phyloP scores from a whole-genome alignment of 768 basidiomycete genomes.

The Tulasnella sp. region DNA sequence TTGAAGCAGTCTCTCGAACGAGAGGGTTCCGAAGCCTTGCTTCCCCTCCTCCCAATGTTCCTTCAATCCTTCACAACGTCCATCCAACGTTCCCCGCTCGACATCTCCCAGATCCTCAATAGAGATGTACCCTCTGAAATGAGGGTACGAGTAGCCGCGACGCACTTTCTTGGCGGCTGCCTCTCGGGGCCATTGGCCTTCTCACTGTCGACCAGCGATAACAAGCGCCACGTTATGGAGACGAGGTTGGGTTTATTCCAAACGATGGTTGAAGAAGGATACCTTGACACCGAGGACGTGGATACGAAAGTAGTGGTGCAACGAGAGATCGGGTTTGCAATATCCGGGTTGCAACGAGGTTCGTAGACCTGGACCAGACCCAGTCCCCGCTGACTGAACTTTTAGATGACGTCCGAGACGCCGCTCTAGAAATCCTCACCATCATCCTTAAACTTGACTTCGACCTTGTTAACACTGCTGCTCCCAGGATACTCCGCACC shows the following conservation, averaged over 20 bases:
- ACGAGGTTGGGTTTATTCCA: neutral
- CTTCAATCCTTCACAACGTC: neutral
- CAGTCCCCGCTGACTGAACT: neutral
- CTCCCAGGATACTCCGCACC: neutral
- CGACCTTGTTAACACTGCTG: neutral
- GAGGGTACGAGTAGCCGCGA: neutral
- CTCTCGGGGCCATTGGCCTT: neutral
- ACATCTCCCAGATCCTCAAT: neutral
- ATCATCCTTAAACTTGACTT: neutral
- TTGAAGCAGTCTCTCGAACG: neutral
- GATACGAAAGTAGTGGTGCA: neutral
- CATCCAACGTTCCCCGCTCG: neutral
- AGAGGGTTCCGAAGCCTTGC: neutral
- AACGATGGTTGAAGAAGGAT: neutral
- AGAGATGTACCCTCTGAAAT: neutral
- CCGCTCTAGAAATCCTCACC: neutral
- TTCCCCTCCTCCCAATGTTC: neutral
- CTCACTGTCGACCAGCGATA: neutral
- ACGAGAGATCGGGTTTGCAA: neutral
- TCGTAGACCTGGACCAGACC: neutral
- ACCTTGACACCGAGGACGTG: neutral
- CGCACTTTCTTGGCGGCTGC: neutral
- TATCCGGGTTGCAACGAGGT: neutral
- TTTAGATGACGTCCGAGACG: neutral
- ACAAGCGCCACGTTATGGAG: neutral